These are phyloP conservation scores for Cadophora malorum DNA, from an alignment of 2,329 filamentous ascomycete genomes.

Conservation along the genomic window DNA sequence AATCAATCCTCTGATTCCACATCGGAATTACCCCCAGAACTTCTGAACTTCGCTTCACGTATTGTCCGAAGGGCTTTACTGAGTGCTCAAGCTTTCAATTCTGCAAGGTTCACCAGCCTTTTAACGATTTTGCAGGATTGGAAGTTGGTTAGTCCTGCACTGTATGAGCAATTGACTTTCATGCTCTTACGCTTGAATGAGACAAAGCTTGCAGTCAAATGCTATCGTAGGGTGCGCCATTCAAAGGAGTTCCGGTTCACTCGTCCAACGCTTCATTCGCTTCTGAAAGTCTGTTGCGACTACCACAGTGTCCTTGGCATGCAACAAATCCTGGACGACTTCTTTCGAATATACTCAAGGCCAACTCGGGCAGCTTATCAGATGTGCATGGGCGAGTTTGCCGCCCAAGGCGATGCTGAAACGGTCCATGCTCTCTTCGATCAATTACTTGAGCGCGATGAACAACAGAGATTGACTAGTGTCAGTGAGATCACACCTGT, in stretches of 20 bases:
- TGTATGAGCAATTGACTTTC: conserved; percentile 34
- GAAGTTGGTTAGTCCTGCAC: conserved; percentile 26
- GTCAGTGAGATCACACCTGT: conserved; percentile 57
- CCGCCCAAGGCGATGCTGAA: conserved; percentile 52
- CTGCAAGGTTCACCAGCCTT: conserved; percentile 31
- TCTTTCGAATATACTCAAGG: conserved; percentile 41
- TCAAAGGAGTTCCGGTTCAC: conserved; percentile 29
- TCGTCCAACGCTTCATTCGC: conserved; percentile 37
- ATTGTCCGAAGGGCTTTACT: conserved; percentile 34
- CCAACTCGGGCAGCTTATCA: conserved; percentile 43
- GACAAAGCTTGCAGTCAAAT: conserved; percentile 32
- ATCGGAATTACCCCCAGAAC: conserved; percentile 11
- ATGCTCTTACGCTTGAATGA: conserved; percentile 35
- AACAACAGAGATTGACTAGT: background rate
- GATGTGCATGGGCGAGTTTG: conserved; percentile 50
- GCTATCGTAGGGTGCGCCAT: conserved; percentile 38
- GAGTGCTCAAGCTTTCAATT: conserved; percentile 26
- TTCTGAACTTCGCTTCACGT: conserved; percentile 32
- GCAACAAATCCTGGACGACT: conserved; percentile 48
- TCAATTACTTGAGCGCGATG: conserved; percentile 41
- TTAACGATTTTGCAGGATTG: conserved; percentile 36
- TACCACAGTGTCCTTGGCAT: conserved; percentile 45
- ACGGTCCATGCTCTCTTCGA: conserved; percentile 54
- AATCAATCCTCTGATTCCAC: background rate
- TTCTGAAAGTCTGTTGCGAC: conserved; percentile 45